These are phyloP conservation scores for Parasitella parasitica DNA, from an alignment of 371 early-diverging fungal species.

Conservation along the genomic window DNA sequence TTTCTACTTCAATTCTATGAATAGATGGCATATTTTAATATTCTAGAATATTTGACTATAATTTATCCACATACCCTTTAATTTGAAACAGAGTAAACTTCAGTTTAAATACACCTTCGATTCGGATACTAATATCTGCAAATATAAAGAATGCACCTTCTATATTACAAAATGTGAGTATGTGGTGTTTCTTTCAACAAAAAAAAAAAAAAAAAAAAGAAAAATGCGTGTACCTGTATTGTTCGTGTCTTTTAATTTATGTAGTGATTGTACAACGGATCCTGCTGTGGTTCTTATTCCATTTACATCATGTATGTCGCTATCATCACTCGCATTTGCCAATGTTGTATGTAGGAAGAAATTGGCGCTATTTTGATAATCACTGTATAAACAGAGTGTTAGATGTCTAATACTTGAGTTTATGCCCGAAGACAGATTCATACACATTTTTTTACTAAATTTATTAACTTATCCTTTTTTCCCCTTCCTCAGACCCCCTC, in stretches of 20 bases:
- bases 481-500: neutral
- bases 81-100: conserved; percentile 91
- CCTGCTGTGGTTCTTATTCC: conserved; percentile 46
- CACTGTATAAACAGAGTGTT: conserved; percentile 11
- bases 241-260: conserved; percentile 46
- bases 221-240: conserved; percentile 26
- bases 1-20: conserved; percentile 29
- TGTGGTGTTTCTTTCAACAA: neutral
- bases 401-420: neutral
- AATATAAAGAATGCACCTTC: conserved; percentile 96
- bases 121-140: conserved; percentile 88
- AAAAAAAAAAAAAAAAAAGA: neutral
- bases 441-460: neutral
- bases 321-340: conserved; percentile 19
- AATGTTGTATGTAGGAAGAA: conserved; percentile 47
- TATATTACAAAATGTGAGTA: conserved; percentile 3
- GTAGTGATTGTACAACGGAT: conserved; percentile 45
- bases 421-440: neutral
- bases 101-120: conserved; percentile 86
- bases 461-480: neutral
- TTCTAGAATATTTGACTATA: neutral
- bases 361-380: conserved; percentile 35
- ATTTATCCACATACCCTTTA: conserved; percentile 48
- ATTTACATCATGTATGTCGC: conserved; percentile 32
- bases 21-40: neutral